Base-by-base conservation (phyloP, 805 yeast genomes). In the Starmera quercuum region DNA sequence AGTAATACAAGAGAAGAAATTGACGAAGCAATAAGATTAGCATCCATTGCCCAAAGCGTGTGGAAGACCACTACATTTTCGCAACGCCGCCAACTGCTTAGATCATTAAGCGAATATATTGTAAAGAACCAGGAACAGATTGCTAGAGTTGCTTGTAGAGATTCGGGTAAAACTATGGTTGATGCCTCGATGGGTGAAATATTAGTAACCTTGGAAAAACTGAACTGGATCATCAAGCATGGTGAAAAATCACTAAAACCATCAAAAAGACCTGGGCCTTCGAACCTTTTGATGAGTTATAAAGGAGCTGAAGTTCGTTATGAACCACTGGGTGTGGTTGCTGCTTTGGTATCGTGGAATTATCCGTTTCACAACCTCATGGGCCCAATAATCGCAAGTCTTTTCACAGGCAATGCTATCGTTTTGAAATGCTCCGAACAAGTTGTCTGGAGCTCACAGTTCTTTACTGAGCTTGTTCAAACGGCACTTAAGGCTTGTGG, bases 151-250 rank as follows among this genome's bases (percentile, higher is more conserved):
- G 97, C 97, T 0, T 92, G 97, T 55, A 69, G 98, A 44, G 98
- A 92, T 52, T 82, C 95, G 14, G 99, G 98, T 20, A 92, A 92
- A 55, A 88, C 97, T 2, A 80, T 83, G 79, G 64, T 92, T 27
- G 97, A 92, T 61, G 97, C 97, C 4, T 79, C 92, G 30, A 81
- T 85, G 87, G 97, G 97, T 32, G 96, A 90, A 59, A 85, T 92
- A 31, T 71, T 92, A 75, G 97, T 88, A 12, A 90, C 98, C 1
- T 66, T 90, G 38, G 98, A 92, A 54, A 92, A 92, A 56, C 61
- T 90, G 47, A 78, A 80, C 44, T 92, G 99, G 99, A 77, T 83
- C 29, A 66, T 86, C 35, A 71, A 78, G 40, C 75, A 92, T 54
- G 98, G 97, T 26, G 90, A 79, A 45, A 61, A 61, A 11, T 75